Evolutionary conservation across 192 early-diverging fungal genomes (phyloP).

Genomic region (Backusella mclennaniae): DNA sequence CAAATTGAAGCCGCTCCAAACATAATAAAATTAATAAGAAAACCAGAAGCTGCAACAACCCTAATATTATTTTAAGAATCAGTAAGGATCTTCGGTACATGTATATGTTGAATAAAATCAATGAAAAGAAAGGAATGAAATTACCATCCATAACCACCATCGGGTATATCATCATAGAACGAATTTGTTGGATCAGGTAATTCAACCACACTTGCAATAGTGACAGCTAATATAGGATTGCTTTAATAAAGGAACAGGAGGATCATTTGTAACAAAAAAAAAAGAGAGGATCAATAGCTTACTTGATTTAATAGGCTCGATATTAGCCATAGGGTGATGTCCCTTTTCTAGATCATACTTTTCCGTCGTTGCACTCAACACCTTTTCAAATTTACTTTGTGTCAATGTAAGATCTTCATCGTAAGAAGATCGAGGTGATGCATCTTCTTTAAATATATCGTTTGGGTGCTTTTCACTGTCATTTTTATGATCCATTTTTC

Average conservation of each 20-base stretch:
- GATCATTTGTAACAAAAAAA: neutral
- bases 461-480: neutral
- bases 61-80: neutral
- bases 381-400: neutral
- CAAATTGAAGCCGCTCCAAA: slow-evolving; percentile 12
- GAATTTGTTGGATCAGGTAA: neutral
- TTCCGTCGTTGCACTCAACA: neutral
- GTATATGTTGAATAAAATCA: too few relatives aligned
- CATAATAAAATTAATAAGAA: slow-evolving; percentile 10
- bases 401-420: neutral
- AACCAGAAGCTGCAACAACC: neutral
- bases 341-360: neutral
- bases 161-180: slow-evolving; percentile 10
- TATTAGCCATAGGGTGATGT: neutral
- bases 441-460: neutral
- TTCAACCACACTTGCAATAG: slow-evolving; percentile 8
- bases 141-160: slow-evolving; percentile 21
- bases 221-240: neutral
- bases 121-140: neutral
- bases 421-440: neutral
- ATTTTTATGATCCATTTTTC: neutral
- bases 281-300: neutral
- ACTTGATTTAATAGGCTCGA: slow-evolving; percentile 2
- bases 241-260: neutral
- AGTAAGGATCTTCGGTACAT: too few relatives aligned